Conservation (phyloP, 176 grass and related monocot species). For the Musa schizocarpa region DNA sequence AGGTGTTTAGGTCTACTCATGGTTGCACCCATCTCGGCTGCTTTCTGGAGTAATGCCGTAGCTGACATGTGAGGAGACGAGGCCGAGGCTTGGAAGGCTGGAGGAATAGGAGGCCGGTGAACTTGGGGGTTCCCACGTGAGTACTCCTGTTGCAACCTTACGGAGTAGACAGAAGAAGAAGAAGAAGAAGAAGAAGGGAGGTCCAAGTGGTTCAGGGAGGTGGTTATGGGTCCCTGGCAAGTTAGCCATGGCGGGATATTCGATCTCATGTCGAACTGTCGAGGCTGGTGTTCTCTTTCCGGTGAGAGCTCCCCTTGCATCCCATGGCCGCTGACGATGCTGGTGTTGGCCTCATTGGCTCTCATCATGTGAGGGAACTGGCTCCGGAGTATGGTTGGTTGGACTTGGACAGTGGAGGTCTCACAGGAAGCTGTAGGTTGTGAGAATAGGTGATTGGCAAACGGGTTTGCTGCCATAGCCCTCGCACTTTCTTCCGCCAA, state of each 20-base stretch:
- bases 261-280: constrained; percentile 27
- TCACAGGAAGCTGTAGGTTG: constrained; percentile 20
- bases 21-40: constrained; percentile 89
- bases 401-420: constrained; percentile 32
- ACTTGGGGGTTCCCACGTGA: constrained; percentile 20
- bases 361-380: constrained; percentile 19
- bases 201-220: constrained; percentile 6
- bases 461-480: constrained; percentile 33
- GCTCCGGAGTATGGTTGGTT: constrained; percentile 46
- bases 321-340: constrained; percentile 5
- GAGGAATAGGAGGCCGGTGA: neutral
- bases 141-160: constrained; percentile 33
- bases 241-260: constrained; percentile 26
- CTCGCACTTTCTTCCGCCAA: constrained; percentile 97
- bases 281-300: constrained; percentile 44
- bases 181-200: neutral
- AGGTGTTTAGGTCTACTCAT: constrained; percentile 55
- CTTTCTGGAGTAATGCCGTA: constrained; percentile 94
- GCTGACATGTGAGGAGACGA: constrained; percentile 87
- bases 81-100: constrained; percentile 10
- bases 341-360: constrained; percentile 2
- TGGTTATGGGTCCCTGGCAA: constrained; percentile 13
- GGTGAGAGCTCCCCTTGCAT: constrained; percentile 40
- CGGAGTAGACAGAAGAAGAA: neutral
- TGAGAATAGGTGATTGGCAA: constrained; percentile 39